Evolutionary conservation across 805 yeast genomes (phyloP), one percentile per base, ranked within the genome.

Genomic region (Candida chilensis): DNA sequence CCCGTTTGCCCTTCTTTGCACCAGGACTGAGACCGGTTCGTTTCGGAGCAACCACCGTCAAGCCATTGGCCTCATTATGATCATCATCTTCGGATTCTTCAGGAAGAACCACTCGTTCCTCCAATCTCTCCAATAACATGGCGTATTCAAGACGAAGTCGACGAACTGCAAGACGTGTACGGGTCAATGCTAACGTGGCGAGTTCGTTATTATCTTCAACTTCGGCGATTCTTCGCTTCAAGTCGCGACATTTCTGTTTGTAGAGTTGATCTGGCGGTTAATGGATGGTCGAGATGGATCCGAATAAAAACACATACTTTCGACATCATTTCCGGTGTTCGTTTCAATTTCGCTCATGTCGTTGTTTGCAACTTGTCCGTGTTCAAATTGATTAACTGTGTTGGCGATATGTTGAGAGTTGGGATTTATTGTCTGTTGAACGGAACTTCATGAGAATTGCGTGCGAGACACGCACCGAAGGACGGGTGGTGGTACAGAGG

Each of bases 61-160:
- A n/a, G n/a, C n/a, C 25, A 22, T 7, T 8, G 7, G 25, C 7
- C 13, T 15, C 25, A 22, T 22, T 22, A n/a, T n/a, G 25, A n/a
- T n/a, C n/a, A n/a, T n/a, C n/a, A n/a, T n/a, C n/a, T n/a, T n/a
- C n/a, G n/a, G n/a, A n/a, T n/a, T n/a, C n/a, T n/a, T 39, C 41
- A 2, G 42, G 40, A 8, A 34, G 17, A 4, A 45, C 34, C 0
- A 74, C 65, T 32, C 74, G 62, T 6, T 64, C 64, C 42, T 88
- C 96, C 25, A 92, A 65, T 36, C 83, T 67, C 48, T 90, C 96
- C 27, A 88, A 57, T 18, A 92, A 57, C 9, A 90, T 60, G 2
- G 88, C 71, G 45, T 92, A 81, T 48, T 92, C 97, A 27, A 87
- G 66, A 34, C 95, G 71, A 27, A 85, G 62, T 38, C 96, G 62